Evolutionary conservation across 306 rosid species (phyloP).

Genomic region (Vigna mungo): DNA sequence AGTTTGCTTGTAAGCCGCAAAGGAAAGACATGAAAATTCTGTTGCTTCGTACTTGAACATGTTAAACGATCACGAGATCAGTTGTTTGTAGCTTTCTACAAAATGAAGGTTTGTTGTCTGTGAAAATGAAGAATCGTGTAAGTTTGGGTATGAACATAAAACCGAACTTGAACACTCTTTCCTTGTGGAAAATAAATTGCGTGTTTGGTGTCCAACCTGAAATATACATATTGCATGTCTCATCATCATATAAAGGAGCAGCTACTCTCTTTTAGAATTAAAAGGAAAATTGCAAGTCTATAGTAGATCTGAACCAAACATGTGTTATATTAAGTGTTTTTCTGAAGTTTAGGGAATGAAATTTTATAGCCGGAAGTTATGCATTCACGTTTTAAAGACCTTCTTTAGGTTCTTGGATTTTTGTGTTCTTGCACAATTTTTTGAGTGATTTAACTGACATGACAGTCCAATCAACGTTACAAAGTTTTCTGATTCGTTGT

Average conservation of each 20-base stretch:
- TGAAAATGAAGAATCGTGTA: conserved; percentile 1
- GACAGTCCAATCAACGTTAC: background rate
- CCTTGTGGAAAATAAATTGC: conserved; percentile 7
- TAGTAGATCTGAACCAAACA: background rate
- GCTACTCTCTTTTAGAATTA: background rate
- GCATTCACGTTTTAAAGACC: background rate
- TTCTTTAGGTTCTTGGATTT: conserved; percentile 6
- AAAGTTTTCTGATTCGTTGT: background rate
- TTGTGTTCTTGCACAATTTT: conserved; percentile 23
- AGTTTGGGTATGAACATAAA: conserved; percentile 20
- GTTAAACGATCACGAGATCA: too few species aligned
- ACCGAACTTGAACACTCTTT: conserved; percentile 10
- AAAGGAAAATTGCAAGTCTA: background rate
- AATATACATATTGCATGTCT: background rate
- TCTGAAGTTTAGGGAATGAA: background rate
- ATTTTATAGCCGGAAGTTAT: conserved; percentile 9
- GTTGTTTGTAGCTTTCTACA: background rate
- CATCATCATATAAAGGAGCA: background rate
- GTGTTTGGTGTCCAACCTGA: background rate
- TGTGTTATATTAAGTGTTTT: background rate
- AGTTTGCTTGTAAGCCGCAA: conserved; percentile 17
- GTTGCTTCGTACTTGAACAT: background rate
- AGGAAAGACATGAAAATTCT: background rate
- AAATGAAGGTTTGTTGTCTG: conserved; percentile 4
- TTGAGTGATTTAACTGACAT: background rate